Evolutionary conservation across 2,329 filamentous ascomycete genomes (phyloP).

Genomic region (Phyllosticta ampelicida): DNA sequence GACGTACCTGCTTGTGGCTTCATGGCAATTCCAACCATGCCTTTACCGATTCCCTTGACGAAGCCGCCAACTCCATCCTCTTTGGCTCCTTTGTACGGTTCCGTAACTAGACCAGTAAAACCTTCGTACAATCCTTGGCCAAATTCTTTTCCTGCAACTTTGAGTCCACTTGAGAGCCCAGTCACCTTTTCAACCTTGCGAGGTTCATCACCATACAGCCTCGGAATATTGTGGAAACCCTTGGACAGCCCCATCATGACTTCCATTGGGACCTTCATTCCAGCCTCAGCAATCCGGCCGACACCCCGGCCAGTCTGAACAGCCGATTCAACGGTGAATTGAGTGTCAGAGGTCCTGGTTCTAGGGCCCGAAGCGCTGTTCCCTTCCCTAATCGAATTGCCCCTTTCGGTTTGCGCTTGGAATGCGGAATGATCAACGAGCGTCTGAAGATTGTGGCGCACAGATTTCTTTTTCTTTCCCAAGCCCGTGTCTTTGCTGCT

Average conservation of each 20-base stretch:
- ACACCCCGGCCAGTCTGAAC: conserved; percentile 57
- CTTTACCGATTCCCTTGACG: conserved; percentile 72
- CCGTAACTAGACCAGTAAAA: conserved; percentile 67
- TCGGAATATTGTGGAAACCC: conserved; percentile 81
- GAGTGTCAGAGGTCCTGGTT: not conserved
- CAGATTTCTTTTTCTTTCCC: not conserved
- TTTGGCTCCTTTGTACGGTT: conserved; percentile 59
- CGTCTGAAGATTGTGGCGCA: not conserved
- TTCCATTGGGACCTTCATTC: conserved; percentile 72
- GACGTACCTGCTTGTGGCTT: conserved; percentile 61
- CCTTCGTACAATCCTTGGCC: conserved; percentile 71
- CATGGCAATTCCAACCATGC: conserved; percentile 67
- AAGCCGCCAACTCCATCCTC: conserved; percentile 57
- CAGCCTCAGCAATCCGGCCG: conserved; percentile 61
- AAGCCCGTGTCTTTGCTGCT: not conserved
- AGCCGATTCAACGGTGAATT: conserved; percentile 44
- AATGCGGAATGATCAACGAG: not conserved
- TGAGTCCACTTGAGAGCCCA: conserved; percentile 62
- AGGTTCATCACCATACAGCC: conserved; percentile 74
- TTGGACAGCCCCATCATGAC: conserved; percentile 72
- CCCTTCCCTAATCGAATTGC: not conserved
- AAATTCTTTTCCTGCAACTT: conserved; percentile 69
- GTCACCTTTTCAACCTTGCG: conserved; percentile 71
- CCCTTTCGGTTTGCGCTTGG: not conserved
- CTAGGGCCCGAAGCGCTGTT: conserved; percentile 1